Evolutionary conservation across 2,329 filamentous ascomycete genomes (phyloP).

Genomic region (Biscogniauxia marginata): DNA sequence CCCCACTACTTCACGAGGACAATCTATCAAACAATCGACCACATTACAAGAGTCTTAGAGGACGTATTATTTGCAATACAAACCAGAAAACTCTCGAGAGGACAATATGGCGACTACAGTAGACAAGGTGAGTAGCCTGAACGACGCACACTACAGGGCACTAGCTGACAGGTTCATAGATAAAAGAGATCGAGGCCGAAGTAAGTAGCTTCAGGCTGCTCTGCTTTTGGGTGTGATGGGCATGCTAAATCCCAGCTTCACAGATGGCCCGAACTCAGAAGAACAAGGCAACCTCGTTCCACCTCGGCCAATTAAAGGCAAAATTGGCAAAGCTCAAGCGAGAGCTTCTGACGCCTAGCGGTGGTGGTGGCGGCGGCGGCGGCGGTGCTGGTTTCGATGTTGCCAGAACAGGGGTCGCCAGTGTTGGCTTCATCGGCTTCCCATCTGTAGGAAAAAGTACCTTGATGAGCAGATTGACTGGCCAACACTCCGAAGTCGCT

Average conservation of each 20-base stretch:
- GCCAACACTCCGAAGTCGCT: conserved; percentile 94
- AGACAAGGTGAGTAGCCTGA: conserved; percentile 71
- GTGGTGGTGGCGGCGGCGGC: conserved; percentile 80
- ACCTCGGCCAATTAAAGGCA: conserved; percentile 94
- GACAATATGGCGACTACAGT: conserved; percentile 91
- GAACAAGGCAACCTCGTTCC: conserved; percentile 92
- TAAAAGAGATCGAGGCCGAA: conserved; percentile 96
- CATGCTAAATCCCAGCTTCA: conserved; percentile 18
- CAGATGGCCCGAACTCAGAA: conserved; percentile 96
- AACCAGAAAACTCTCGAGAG: conserved; percentile 1
- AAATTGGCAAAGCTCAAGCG: conserved; percentile 98
- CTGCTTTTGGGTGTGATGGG: conserved; percentile 1
- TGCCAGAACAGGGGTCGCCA: conserved; percentile 93
- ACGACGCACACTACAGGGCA: conserved; percentile 11
- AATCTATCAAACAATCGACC: conserved; percentile 7
- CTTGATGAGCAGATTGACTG: conserved; percentile 90
- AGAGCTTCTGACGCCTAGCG: conserved; percentile 82
- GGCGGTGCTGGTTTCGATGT: conserved; percentile 93
- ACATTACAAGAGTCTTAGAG: not conserved
- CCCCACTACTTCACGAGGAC: conserved; percentile 17
- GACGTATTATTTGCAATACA: not conserved
- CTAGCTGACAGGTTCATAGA: conserved; percentile 55
- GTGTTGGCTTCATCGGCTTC: conserved; percentile 96
- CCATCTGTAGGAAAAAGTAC: conserved; percentile 98
- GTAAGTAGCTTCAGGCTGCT: conserved; percentile 49